Percentiles rank a stretch among this genome's conserved stretches.
Conservation (phyloP, 108 stramenopile genomes). For the Skeletonema menzelii region DNA sequence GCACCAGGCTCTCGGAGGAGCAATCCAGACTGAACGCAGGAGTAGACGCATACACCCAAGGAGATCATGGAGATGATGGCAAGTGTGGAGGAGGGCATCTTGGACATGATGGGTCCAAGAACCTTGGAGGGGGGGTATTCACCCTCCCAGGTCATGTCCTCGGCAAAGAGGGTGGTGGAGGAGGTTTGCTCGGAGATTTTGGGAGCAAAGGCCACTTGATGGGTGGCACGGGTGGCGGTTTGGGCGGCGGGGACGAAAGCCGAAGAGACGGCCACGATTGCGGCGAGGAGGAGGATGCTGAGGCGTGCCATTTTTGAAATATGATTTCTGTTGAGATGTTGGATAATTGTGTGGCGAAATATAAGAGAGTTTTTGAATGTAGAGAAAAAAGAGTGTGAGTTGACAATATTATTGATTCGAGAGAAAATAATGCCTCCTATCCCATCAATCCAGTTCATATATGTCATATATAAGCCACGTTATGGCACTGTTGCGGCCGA, state of each 20-base stretch:
- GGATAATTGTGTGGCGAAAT: neutral
- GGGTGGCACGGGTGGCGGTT: slow-evolving; percentile 28
- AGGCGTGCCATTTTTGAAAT: slow-evolving; percentile 45
- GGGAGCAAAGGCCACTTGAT: slow-evolving; percentile 35
- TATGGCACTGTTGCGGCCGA: neutral
- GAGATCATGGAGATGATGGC: slow-evolving; percentile 73
- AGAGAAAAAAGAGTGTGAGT: neutral
- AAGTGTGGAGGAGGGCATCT: slow-evolving; percentile 89
- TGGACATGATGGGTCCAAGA: slow-evolving; percentile 93
- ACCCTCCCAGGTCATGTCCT: slow-evolving; percentile 92
- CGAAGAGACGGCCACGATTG: slow-evolving; percentile 67
- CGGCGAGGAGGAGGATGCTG: slow-evolving; percentile 72
- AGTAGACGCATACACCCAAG: slow-evolving; percentile 68
- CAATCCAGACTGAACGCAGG: slow-evolving; percentile 60
- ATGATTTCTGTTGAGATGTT: neutral
- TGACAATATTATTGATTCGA: neutral
- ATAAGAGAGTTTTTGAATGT: neutral
- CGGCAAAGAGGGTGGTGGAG: slow-evolving; percentile 57
- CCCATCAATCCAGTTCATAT: neutral
- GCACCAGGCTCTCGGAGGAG: slow-evolving; percentile 87
- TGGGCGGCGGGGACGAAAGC: slow-evolving; percentile 70
- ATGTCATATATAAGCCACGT: neutral
- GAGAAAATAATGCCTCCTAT: neutral
- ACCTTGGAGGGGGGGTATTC: slow-evolving; percentile 93
- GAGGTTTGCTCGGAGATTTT: slow-evolving; percentile 30